Conservation (phyloP, 2,329 filamentous ascomycete genomes). For the Penicillium sp. region DNA sequence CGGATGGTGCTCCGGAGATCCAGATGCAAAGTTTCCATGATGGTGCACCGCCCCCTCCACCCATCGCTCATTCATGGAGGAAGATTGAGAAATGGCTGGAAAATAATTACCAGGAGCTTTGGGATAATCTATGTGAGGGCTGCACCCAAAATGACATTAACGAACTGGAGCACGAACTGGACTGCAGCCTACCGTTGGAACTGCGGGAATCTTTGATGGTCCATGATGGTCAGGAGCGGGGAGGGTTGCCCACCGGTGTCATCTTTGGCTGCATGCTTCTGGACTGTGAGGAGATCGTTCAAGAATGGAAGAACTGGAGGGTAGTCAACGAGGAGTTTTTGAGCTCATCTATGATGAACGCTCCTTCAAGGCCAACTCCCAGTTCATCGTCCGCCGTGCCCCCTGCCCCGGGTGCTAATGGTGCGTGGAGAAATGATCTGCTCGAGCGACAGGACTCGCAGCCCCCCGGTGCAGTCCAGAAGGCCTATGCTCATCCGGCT, state of each 20-base stretch:
- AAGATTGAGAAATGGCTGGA: constrained; percentile 92
- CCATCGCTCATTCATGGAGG: constrained; percentile 80
- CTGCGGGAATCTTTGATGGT: constrained; percentile 81
- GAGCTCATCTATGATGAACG: constrained; percentile 47
- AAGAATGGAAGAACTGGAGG: constrained; percentile 96
- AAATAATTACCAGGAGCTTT: constrained; percentile 88
- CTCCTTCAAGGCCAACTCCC: constrained; percentile 53
- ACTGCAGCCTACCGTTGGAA: constrained; percentile 86
- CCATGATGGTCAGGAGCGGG: constrained; percentile 95
- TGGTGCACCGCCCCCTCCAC: constrained; percentile 79
- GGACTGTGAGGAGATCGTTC: constrained; percentile 94
- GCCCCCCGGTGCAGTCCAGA: constrained; percentile 76
- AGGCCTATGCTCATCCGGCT: constrained; percentile 81
- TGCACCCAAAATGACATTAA: constrained; percentile 92
- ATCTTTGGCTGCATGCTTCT: constrained; percentile 91
- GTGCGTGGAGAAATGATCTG: too few relatives aligned
- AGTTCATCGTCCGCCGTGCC: constrained; percentile 58
- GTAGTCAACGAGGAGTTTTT: constrained; percentile 86
- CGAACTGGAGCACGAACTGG: constrained; percentile 88
- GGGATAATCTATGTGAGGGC: constrained; percentile 83
- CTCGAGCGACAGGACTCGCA: constrained; percentile 77
- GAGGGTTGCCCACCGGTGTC: constrained; percentile 80
- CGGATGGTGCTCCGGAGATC: constrained; percentile 72
- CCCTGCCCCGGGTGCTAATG: too few relatives aligned
- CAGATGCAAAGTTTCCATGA: constrained; percentile 94